Conservation (phyloP, 2,329 filamentous ascomycete species). For the Periconia digitata region DNA sequence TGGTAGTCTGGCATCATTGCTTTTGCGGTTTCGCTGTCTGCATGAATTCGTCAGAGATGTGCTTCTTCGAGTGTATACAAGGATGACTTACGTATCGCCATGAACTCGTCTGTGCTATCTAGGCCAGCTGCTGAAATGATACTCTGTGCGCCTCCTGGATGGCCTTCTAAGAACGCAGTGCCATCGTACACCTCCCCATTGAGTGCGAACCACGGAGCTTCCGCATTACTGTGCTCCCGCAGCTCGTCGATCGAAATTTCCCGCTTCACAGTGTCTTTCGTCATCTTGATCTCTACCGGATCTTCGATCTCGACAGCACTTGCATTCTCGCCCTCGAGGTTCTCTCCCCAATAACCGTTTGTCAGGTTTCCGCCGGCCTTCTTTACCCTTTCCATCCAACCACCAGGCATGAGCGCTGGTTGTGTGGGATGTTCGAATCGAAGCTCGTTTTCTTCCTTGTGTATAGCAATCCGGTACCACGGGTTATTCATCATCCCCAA, state of each 20-base stretch:
- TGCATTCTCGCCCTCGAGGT: conserved; percentile 55
- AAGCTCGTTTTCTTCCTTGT: conserved; percentile 64
- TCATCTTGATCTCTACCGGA: conserved; percentile 74
- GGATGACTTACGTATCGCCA: conserved; percentile 78
- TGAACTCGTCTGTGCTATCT: conserved; percentile 84
- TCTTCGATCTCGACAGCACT: conserved; percentile 49
- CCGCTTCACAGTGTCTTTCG: conserved; percentile 64
- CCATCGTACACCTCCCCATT: conserved; percentile 89
- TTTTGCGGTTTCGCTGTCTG: conserved; percentile 90
- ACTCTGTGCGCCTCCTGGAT: conserved; percentile 84
- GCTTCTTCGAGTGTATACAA: neutral
- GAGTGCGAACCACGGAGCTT: conserved; percentile 82
- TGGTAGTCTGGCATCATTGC: conserved; percentile 86
- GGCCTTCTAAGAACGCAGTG: conserved; percentile 74
- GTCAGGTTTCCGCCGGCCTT: conserved; percentile 75
- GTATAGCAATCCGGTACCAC: conserved; percentile 82
- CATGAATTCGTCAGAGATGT: conserved; percentile 25
- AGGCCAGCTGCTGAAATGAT: conserved; percentile 80
- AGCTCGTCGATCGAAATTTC: conserved; percentile 72
- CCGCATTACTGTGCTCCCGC: conserved; percentile 64
- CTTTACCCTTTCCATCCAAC: conserved; percentile 94
- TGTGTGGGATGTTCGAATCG: conserved; percentile 89
- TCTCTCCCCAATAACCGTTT: conserved; percentile 86
- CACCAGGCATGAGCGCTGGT: conserved; percentile 72
- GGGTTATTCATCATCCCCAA: conserved; percentile 98